Evolutionary conservation across 345 rosid genomes (phyloP).

Genomic region (Bruguiera parviflora): DNA sequence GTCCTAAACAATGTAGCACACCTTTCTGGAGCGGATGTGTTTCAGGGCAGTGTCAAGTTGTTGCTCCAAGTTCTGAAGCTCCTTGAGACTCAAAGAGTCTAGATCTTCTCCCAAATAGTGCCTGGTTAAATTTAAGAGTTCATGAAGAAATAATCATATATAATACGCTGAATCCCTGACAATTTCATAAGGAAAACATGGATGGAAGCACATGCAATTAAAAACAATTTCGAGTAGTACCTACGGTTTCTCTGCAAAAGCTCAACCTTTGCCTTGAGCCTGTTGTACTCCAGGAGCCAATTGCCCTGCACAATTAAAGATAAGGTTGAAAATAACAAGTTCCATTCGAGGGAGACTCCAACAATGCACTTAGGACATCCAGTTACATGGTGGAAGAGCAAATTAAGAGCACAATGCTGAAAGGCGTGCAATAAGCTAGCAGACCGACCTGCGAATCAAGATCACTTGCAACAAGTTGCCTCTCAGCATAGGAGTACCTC

Average conservation of each 20-base stretch:
- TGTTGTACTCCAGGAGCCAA: slow-evolving; percentile 73
- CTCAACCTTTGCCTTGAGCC: slow-evolving; percentile 81
- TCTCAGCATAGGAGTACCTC: slow-evolving; percentile 26
- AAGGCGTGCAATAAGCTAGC: too few species aligned
- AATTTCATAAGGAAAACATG: too few species aligned
- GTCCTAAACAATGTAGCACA: slow-evolving; percentile 12
- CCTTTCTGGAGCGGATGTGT: slow-evolving; percentile 73
- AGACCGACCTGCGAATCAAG: slow-evolving; percentile 14
- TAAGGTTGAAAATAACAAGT: background rate
- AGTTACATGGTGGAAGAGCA: too few species aligned
- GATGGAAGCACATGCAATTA: background rate
- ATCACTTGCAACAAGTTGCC: slow-evolving; percentile 21
- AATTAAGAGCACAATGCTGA: too few species aligned
- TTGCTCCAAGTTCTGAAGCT: slow-evolving; percentile 83
- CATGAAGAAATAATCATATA: background rate
- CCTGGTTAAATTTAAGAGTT: slow-evolving; percentile 33
- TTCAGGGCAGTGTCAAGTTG: slow-evolving; percentile 88
- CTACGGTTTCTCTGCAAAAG: slow-evolving; percentile 79
- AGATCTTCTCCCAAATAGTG: slow-evolving; percentile 84
- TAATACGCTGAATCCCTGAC: background rate
- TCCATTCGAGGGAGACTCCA: background rate
- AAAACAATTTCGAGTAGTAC: slow-evolving; percentile 25
- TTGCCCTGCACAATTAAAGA: slow-evolving; percentile 41
- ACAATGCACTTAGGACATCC: too few species aligned
- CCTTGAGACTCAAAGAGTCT: slow-evolving; percentile 58